Evolutionary conservation across 495 filamentous ascomycete species (phyloP), one percentile per base, ranked within the genome.

Genomic region (Tuber magnatum): DNA sequence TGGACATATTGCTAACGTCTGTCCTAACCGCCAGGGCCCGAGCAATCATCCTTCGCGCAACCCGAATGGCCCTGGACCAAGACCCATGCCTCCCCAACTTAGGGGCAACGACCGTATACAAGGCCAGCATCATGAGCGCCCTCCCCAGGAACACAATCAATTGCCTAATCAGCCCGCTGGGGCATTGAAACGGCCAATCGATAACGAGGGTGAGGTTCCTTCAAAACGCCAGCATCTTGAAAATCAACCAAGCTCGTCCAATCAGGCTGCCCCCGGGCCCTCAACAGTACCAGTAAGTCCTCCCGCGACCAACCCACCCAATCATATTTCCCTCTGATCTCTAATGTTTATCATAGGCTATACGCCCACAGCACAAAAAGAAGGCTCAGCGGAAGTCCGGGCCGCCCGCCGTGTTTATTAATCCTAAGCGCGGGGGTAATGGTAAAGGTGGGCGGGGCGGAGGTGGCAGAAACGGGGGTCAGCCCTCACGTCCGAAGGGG

Each of bases 391-490:
- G 75, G 51, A 77, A 40, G 41, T 56, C 71, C 10, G 41, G 32
- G 40, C 32, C 75, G 5, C 68, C 75, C 12, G 75, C 73, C 70
- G 43, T 73, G 24, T 77, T 77, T 65, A 75, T 77, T 40, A 75
- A 73, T 73, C 68, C 68, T 32, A 77, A 77, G 51, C 71, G 39
- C 32, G 46, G 48, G 46, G 65, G 72, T 28, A 32, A 69, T 28
- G 51, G 51, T 14, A 28, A 6, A 61, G 51, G 51, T 10, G 51
- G 51, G n/a, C 51, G 51, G 32, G 51, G 51, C 28, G 51, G 51
- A 14, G 51, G 51, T 61, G 51, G 51, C 5, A 32, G 51, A 61
- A 28, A 28, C n/a, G n/a, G 51, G 3, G 51, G 51, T 61, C 51
- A 28, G 10, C 51, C 51, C 51, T 61, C 51, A 32, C 51, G 51